These are phyloP conservation scores for Diaporthe sp. DNA, from an alignment of 2,329 filamentous ascomycete genomes.

Conservation along the genomic window DNA sequence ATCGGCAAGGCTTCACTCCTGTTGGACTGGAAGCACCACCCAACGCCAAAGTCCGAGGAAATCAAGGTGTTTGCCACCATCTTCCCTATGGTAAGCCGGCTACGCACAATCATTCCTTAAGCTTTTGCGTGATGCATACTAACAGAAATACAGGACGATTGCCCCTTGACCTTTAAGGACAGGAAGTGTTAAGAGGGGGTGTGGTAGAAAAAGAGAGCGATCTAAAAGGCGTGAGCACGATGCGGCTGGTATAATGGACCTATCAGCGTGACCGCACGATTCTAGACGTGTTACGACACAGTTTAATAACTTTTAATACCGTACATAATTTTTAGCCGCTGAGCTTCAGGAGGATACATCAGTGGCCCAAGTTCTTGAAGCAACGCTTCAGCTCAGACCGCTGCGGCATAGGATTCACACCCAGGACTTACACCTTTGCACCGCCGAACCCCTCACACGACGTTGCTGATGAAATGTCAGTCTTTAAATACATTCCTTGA, in stretches of 20 bases:
- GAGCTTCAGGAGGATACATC: background rate
- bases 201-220: background rate
- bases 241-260: slow-evolving; percentile 20
- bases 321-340: slow-evolving; percentile 29
- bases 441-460: background rate
- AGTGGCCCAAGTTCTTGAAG: background rate
- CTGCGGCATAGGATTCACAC: background rate
- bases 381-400: background rate
- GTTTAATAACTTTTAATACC: slow-evolving; percentile 33
- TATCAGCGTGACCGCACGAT: slow-evolving; percentile 2
- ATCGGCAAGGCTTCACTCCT: slow-evolving; percentile 89
- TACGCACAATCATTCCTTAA: too few relatives aligned
- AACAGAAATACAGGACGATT: slow-evolving; percentile 73
- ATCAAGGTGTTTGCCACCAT: slow-evolving; percentile 99
- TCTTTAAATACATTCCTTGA: background rate
- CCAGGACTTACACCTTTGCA: background rate
- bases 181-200: slow-evolving; percentile 56
- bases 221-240: background rate
- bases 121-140: slow-evolving; percentile 12
- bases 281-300: slow-evolving; percentile 29
- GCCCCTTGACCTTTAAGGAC: slow-evolving; percentile 77
- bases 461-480: background rate
- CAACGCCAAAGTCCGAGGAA: slow-evolving; percentile 86
- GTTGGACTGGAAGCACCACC: slow-evolving; percentile 90
- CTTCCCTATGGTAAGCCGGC: slow-evolving; percentile 86